Percentiles rank a stretch among this genome's conserved stretches.
Evolutionary conservation across 306 rosid species (phyloP).

Genomic region (Cucurbita maxima): DNA sequence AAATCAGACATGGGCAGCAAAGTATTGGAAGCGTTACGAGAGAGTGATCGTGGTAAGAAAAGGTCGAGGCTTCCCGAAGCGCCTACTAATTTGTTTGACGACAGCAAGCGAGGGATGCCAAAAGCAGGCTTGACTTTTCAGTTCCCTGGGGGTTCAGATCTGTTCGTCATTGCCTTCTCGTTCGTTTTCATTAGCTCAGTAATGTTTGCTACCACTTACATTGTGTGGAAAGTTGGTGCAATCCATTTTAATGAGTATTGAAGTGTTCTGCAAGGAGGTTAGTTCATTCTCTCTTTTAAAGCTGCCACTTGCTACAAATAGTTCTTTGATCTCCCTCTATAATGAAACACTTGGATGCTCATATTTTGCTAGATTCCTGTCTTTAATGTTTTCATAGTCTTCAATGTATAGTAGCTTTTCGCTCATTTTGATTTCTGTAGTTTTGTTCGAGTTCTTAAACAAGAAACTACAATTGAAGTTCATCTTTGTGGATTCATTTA

Average conservation of each 20-base stretch:
- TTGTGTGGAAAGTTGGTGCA: constrained; percentile 96
- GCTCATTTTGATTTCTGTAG: not conserved
- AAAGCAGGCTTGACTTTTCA: constrained; percentile 54
- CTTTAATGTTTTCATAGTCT: not conserved
- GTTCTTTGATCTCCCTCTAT: not conserved
- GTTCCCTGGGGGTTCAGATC: constrained; percentile 67
- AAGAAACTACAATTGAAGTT: not conserved
- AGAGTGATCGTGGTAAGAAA: constrained; percentile 70
- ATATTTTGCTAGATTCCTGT: not conserved
- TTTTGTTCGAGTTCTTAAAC: not conserved
- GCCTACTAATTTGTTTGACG: constrained; percentile 71
- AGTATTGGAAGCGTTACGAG: constrained; percentile 66
- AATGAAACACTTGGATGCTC: not conserved
- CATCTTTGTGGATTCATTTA: not conserved
- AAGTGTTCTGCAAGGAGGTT: constrained; percentile 17
- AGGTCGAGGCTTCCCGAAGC: constrained; percentile 84
- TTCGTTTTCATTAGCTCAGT: constrained; percentile 73
- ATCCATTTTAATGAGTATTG: constrained; percentile 86
- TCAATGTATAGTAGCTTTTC: not conserved
- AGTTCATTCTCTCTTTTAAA: not conserved
- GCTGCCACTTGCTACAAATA: not conserved
- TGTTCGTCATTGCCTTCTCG: constrained; percentile 45
- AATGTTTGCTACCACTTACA: constrained; percentile 84
- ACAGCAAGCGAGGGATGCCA: constrained; percentile 73
- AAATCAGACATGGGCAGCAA: constrained; percentile 58